Evolutionary conservation across 2,329 filamentous ascomycete species (phyloP), one percentile per base, ranked within the genome.

Genomic region (Penicillium freii): DNA sequence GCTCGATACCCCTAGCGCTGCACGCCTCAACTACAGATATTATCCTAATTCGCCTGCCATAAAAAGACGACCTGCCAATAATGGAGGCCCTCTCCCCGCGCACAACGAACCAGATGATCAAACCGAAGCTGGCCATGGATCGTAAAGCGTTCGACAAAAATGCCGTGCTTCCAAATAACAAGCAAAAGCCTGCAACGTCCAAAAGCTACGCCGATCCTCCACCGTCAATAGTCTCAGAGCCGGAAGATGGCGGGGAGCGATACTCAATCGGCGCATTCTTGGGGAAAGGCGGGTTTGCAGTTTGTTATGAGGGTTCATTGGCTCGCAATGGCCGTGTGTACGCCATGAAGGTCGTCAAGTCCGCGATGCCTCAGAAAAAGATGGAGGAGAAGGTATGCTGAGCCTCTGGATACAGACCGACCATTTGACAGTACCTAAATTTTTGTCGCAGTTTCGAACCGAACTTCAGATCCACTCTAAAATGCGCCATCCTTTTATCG

Each of bases 381-480:
- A 80, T 81, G 78, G 76, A 77, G 55, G 79, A 81, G 58, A 81
- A 81, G 73, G 78, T 80, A 71, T 53, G 46, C 6, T 4, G 21
- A 40, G 10, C 5, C 5, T 10, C 5, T 21, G 8, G 7, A 19
- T 25, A n/a, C 21, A n/a, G 29, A 27, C 17, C n/a, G 33, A 39
- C 15, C n/a, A 7, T 51, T 19, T 42, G 23, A 33, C 29, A 25
- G 40, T 17, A 23, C 19, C 59, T 67, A 40, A 58, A 49, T 47
- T 34, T 21, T 31, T 48, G 10, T 51, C 6, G 29, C 62, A 88
- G 85, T 89, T 89, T 73, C 84, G 87, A 55, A 87, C 86, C 2
- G 94, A 99, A 75, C 84, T 99, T 7, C 93, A 97, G 76, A 97
- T 99, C 59, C 94, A 99, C 77, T 97, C 94, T 43, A 99, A 97